Evolutionary conservation across 2,329 filamentous ascomycete genomes (phyloP).

Genomic region (Pseudogymnoascus sp.): DNA sequence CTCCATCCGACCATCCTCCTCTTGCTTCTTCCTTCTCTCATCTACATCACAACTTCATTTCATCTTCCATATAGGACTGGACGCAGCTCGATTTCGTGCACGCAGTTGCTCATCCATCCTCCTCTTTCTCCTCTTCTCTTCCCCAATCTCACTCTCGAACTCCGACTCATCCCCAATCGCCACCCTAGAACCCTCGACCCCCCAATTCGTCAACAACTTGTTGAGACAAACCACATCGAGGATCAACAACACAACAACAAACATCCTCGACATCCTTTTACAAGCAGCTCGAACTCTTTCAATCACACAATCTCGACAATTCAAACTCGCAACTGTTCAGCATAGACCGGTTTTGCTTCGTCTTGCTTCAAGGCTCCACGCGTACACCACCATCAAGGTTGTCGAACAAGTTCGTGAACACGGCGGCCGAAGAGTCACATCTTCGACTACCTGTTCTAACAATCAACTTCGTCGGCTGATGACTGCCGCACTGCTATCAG

Average conservation of each 20-base stretch:
- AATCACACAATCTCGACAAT: background rate
- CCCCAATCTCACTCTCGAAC: background rate
- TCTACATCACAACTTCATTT: slow-evolving; percentile 6
- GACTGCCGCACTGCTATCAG: slow-evolving; percentile 31
- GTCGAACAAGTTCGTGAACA: slow-evolving; percentile 19
- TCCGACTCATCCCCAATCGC: slow-evolving; percentile 6
- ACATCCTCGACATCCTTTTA: background rate
- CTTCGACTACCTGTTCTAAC: slow-evolving; percentile 38
- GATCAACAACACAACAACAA: slow-evolving; percentile 3
- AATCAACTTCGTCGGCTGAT: slow-evolving; percentile 34
- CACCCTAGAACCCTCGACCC: slow-evolving; percentile 7
- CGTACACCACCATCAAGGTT: slow-evolving; percentile 9
- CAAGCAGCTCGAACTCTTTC: background rate
- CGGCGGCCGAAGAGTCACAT: slow-evolving; percentile 40
- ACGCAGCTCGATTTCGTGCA: slow-evolving; percentile 9
- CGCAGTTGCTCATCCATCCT: slow-evolving; percentile 6
- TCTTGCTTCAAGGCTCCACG: slow-evolving; percentile 4
- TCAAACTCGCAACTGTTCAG: background rate
- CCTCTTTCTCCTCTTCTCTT: slow-evolving; percentile 6
- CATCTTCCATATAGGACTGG: slow-evolving; percentile 9
- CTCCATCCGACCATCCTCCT: slow-evolving; percentile 6
- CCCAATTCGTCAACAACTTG: background rate
- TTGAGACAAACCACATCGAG: background rate
- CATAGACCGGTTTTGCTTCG: background rate
- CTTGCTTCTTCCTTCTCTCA: background rate